Evolutionary conservation across 1,284 basidiomycete species (phyloP).

Genomic region (Caloboletus firmus): DNA sequence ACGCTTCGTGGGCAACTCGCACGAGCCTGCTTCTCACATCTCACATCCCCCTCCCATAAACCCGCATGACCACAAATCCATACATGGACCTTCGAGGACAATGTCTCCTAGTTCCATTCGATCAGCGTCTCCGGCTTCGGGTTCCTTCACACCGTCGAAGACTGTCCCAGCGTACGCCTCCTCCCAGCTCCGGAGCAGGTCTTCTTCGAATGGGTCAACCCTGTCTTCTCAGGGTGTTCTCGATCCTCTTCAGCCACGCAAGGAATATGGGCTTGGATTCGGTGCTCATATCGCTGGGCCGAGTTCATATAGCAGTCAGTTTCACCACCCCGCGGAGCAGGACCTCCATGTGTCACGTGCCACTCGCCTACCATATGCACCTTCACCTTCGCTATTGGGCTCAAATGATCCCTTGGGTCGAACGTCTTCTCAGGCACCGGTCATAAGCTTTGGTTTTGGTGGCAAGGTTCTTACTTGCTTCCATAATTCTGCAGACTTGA

Average conservation of each 20-base stretch:
- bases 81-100: constrained; percentile 28
- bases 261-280: constrained; percentile 32
- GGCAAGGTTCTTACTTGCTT: constrained; percentile 86
- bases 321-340: constrained; percentile 30
- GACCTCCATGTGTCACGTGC: constrained; percentile 46
- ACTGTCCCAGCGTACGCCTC: constrained; percentile 16
- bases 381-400: constrained; percentile 74
- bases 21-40: constrained; percentile 13
- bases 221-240: constrained; percentile 39
- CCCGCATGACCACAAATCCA: constrained; percentile 19
- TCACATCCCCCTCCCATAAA: constrained; percentile 15
- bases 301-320: constrained; percentile 15
- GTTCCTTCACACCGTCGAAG: constrained; percentile 27
- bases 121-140: constrained; percentile 30
- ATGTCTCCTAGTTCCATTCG: constrained; percentile 39
- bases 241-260: constrained; percentile 25
- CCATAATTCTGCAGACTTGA: constrained; percentile 67
- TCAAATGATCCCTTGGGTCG: constrained; percentile 83
- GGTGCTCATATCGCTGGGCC: constrained; percentile 24
- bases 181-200: constrained; percentile 39
- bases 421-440: constrained; percentile 69
- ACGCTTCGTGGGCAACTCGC: constrained; percentile 21
- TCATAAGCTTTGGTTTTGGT: constrained; percentile 88
- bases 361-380: constrained; percentile 60
- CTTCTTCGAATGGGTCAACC: constrained; percentile 52